Conservation (phyloP, 1,139 yeast genomes). For the Citeromyces hawaiiensis region DNA sequence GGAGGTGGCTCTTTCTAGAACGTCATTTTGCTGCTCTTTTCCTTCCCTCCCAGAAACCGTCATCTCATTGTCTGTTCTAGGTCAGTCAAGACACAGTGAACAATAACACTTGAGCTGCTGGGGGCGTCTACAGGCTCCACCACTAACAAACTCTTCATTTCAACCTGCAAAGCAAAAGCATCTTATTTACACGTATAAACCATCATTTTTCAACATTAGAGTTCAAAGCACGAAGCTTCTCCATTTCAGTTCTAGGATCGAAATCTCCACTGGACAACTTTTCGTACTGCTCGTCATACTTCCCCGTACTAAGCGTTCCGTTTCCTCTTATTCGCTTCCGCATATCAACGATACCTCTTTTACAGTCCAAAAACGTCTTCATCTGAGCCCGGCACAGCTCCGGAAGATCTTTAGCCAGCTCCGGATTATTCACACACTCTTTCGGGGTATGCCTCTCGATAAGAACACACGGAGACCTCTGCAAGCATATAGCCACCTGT, state of each 20-base stretch:
- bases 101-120: no score
- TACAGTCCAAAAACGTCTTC: constrained; percentile 80
- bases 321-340: constrained; percentile 87
- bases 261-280: constrained; percentile 71
- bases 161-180: no score
- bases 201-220: constrained; percentile 11
- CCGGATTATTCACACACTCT: constrained; percentile 75
- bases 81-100: no score
- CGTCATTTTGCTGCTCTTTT: no score
- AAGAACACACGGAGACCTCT: constrained; percentile 92
- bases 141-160: no score
- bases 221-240: constrained; percentile 46
- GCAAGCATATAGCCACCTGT: constrained; percentile 89
- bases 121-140: no score
- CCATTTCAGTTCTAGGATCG: constrained; percentile 69
- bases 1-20: no score
- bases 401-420: constrained; percentile 63
- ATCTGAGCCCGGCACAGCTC: constrained; percentile 80
- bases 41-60: no score
- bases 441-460: constrained; percentile 83
- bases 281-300: constrained; percentile 76
- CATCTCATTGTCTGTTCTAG: no score
- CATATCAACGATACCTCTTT: constrained; percentile 77
- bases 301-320: constrained; percentile 87
- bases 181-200: constrained; percentile 2